A percentile compares a stretch with the other conserved stretches of the same genome.
These are phyloP conservation scores for Maudiozyma barnettii DNA, from an alignment of 805 yeast genomes.

Conservation along the genomic window DNA sequence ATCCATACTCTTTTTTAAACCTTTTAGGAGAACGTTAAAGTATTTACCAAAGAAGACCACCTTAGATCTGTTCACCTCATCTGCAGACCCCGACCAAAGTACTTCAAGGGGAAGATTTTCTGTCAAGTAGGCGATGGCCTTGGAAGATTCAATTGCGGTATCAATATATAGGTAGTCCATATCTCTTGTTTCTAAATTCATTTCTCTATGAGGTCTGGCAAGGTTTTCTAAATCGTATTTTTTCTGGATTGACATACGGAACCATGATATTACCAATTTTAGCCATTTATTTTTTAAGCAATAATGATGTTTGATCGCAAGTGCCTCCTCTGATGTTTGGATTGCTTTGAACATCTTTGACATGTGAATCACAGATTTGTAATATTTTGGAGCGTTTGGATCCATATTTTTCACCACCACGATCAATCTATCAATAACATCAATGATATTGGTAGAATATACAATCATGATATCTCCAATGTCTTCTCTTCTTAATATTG, in stretches of 20 bases:
- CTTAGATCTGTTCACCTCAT: conserved; percentile 44
- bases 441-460: conserved; percentile 29
- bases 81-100: conserved; percentile 45
- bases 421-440: conserved; percentile 27
- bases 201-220: conserved; percentile 28
- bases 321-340: conserved; percentile 19
- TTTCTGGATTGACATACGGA: conserved; percentile 40
- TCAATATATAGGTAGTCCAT: conserved; percentile 43
- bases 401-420: conserved; percentile 20
- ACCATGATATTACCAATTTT: conserved; percentile 42
- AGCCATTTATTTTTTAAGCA: conserved; percentile 40
- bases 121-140: conserved; percentile 46
- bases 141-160: conserved; percentile 55
- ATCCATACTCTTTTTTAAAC: conserved; percentile 32
- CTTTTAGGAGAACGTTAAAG: conserved; percentile 48
- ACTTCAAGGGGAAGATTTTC: conserved; percentile 50
- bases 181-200: conserved; percentile 33
- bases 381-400: conserved; percentile 19
- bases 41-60: conserved; percentile 60
- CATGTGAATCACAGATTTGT: conserved; percentile 27
- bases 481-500: conserved; percentile 29
- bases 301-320: conserved; percentile 35
- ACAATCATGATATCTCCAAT: conserved; percentile 26
- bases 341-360: conserved; percentile 28
- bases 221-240: conserved; percentile 29